These are phyloP conservation scores for Kuraishia capsulata DNA, from an alignment of 805 yeast species.

Conservation along the genomic window DNA sequence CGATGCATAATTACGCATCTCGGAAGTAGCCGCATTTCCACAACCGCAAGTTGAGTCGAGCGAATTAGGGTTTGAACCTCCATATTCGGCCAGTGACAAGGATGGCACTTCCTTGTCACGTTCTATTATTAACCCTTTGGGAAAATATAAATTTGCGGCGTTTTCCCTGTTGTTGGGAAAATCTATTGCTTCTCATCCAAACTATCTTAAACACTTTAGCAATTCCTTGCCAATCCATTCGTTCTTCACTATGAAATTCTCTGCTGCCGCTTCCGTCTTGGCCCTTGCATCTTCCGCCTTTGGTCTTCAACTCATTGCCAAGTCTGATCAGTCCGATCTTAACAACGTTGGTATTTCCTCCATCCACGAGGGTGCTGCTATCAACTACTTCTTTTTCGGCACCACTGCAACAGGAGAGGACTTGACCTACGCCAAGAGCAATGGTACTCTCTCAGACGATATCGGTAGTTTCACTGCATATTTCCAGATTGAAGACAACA, in stretches of 20 bases:
- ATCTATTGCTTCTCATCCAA: too few relatives aligned
- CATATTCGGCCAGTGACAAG: too few relatives aligned
- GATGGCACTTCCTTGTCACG: too few relatives aligned
- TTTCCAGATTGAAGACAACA: slow-evolving; percentile 1
- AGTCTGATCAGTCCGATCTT: slow-evolving; percentile 18
- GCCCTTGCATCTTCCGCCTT: slow-evolving; percentile 9
- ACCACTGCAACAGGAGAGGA: slow-evolving; percentile 9
- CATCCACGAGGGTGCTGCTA: slow-evolving; percentile 36
- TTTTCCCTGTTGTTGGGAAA: too few relatives aligned
- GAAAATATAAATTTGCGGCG: too few relatives aligned
- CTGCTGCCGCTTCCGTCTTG: slow-evolving; percentile 7
- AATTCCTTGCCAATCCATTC: not conserved
- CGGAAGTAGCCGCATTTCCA: too few relatives aligned
- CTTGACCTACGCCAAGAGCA: slow-evolving; percentile 12
- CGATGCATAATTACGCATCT: too few relatives aligned
- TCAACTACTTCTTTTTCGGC: slow-evolving; percentile 27
- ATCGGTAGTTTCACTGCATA: not conserved
- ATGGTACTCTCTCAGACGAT: slow-evolving; percentile 1
- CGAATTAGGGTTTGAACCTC: too few relatives aligned
- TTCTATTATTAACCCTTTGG: too few relatives aligned
- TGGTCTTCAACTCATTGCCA: slow-evolving; percentile 13
- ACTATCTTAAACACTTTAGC: too few relatives aligned
- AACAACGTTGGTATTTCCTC: slow-evolving; percentile 20
- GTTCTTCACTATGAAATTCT: slow-evolving; percentile 7
- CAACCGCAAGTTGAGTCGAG: too few relatives aligned